These are phyloP conservation scores for Wickerhamiella sorbophila DNA, from an alignment of 805 yeast species.

Conservation along the genomic window DNA sequence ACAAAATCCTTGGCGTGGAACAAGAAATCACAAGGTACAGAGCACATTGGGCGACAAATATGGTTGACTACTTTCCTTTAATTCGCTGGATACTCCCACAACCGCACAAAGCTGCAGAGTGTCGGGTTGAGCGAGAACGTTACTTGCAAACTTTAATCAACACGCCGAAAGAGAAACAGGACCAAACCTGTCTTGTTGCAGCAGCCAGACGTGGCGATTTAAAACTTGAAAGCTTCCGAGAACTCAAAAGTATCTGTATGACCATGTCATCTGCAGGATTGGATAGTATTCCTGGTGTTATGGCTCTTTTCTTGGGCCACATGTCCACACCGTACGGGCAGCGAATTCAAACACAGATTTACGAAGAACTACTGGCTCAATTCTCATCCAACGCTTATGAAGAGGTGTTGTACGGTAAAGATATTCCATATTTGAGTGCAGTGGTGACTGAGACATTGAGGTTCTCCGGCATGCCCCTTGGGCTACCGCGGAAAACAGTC, in stretches of 20 bases:
- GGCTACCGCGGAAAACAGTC: slow-evolving; percentile 47
- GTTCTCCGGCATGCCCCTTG: slow-evolving; percentile 43
- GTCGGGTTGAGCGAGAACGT: slow-evolving; percentile 17
- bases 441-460: slow-evolving; percentile 45
- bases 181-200: slow-evolving; percentile 16
- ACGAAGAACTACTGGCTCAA: slow-evolving; percentile 25
- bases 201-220: slow-evolving; percentile 16
- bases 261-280: slow-evolving; percentile 64
- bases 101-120: slow-evolving; percentile 14
- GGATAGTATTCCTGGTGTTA: slow-evolving; percentile 49
- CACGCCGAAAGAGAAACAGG: slow-evolving; percentile 15
- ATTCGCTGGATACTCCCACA: slow-evolving; percentile 18
- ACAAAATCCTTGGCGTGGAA: slow-evolving; percentile 1
- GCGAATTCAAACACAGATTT: slow-evolving; percentile 31
- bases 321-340: slow-evolving; percentile 28
- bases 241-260: slow-evolving; percentile 42
- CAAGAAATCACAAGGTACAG: slow-evolving; percentile 2
- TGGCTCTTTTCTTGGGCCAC: slow-evolving; percentile 44
- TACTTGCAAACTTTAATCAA: slow-evolving; percentile 19
- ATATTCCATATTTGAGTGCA: slow-evolving; percentile 38
- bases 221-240: slow-evolving; percentile 18
- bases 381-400: slow-evolving; percentile 15
- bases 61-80: slow-evolving; percentile 25
- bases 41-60: slow-evolving; percentile 10
- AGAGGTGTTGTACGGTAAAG: slow-evolving; percentile 11